Evolutionary conservation across 2,329 filamentous ascomycete species (phyloP), one percentile per base, ranked within the genome.

Genomic region (Trichoderma sp.): DNA sequence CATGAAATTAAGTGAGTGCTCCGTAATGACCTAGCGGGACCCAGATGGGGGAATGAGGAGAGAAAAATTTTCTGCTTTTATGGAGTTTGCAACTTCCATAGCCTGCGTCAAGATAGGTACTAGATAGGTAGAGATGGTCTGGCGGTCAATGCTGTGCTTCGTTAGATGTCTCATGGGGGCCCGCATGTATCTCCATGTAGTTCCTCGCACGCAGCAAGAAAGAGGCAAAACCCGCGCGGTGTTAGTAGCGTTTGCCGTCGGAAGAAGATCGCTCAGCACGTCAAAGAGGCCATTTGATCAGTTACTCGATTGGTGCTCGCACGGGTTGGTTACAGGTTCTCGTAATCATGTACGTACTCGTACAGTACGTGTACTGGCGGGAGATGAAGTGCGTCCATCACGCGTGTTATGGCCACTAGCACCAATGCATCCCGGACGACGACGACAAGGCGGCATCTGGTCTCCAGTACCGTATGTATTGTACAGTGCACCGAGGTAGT

Each of bases 91-190:
- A 27, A 12, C 27, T 21, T 45, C 5, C 8, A 41, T 41, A 29
- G 59, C 41, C 21, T 64, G 69, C 38, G 29, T 63, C 69, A 72
- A 29, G 53, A 31, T 38, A 31, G 31, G 59, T 62, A n/a, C 27
- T 62, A n/a, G 18, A 38, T 63, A 31, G 24, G 60, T 35, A 62
- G n/a, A 50, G 18, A 8, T 71, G 68, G n/a, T 63, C 12, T 72
- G 69, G 69, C 69, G 69, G 69, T 72, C 69, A 53, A 59, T 35
- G 59, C 31, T 24, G 56, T 35, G 59, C 24, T 59, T 60, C 11
- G 21, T 31, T 45, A 16, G 35, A 41, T 71, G 56, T 62, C 24
- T 41, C 33, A 41, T 31, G 53, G 16, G 50, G n/a, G 24, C 56
- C 27, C 27, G 56, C 24, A 60, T 29, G 56, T 31, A 60, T 29